phyloP scores from a whole-genome alignment of 2,329 filamentous ascomycete species.

The Colletotrichum euphorbiae region DNA sequence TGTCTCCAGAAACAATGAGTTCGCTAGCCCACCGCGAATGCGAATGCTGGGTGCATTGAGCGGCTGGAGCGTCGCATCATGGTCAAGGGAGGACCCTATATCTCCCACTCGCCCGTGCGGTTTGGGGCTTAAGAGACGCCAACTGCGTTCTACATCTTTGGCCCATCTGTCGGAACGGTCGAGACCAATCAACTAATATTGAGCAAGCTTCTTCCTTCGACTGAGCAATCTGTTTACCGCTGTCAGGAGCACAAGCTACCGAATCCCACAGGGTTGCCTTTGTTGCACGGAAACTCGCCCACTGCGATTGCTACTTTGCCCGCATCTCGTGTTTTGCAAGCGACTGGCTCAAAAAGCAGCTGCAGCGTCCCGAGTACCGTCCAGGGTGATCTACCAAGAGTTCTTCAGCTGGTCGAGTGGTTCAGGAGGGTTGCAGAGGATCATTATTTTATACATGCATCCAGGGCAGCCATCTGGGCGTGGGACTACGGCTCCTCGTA shows the following conservation, averaged over 20 bases:
- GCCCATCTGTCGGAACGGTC: background rate
- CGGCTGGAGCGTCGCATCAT: background rate
- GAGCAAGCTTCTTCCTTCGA: background rate
- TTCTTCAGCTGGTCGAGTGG: background rate
- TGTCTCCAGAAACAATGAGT: background rate
- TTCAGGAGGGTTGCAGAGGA: background rate
- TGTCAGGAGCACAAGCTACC: conserved; percentile 4
- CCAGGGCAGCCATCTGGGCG: too few species aligned
- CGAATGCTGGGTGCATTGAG: background rate
- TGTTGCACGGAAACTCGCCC: too few species aligned
- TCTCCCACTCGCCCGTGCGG: conserved; percentile 3
- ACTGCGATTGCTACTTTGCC: background rate
- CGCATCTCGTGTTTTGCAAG: background rate
- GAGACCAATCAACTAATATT: conserved; percentile 18
- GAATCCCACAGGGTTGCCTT: background rate
- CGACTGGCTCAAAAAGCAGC: background rate
- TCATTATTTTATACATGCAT: background rate
- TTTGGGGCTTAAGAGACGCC: background rate
- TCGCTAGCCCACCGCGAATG: background rate
- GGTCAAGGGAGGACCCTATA: background rate
- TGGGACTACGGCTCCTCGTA: conserved; percentile 18
- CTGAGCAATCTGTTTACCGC: background rate
- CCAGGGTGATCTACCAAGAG: background rate
- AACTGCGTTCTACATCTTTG: background rate
- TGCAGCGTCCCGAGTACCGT: conserved; percentile 4